Conservation (phyloP, 108 stramenopile species). For the Nitzschia sp. region DNA sequence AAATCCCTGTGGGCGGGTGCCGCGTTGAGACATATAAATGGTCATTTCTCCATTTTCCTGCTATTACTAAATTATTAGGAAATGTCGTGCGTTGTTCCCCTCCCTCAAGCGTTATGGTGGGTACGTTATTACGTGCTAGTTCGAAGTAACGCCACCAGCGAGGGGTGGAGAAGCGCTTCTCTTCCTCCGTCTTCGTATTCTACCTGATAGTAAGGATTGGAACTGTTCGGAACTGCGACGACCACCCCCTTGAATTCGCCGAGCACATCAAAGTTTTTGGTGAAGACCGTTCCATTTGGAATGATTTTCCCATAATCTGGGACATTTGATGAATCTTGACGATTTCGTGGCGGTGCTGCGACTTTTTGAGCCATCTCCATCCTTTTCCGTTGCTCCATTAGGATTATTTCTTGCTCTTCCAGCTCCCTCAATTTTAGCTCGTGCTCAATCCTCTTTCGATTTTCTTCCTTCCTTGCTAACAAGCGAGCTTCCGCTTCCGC, state of each 20-base stretch:
- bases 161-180: not conserved
- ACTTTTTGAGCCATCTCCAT: too few species aligned
- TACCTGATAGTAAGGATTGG: not conserved
- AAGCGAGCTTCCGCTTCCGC: too few species aligned
- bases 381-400: too few species aligned
- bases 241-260: constrained; percentile 15
- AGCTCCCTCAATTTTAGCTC: too few species aligned
- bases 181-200: constrained; percentile 15
- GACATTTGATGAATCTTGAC: too few species aligned
- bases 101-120: not conserved
- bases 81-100: too few species aligned
- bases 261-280: constrained; percentile 6
- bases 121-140: not conserved
- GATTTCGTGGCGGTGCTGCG: too few species aligned
- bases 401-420: too few species aligned
- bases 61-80: too few species aligned
- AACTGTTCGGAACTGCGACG: not conserved
- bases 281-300: constrained; percentile 5
- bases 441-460: too few species aligned
- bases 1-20: constrained; percentile 73
- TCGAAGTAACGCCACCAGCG: not conserved
- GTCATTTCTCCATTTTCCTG: too few species aligned
- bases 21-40: constrained; percentile 45
- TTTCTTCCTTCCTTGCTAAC: too few species aligned
- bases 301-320: not conserved